These are phyloP conservation scores for Penicillium salamii DNA, from an alignment of 495 filamentous ascomycete species.

Conservation along the genomic window DNA sequence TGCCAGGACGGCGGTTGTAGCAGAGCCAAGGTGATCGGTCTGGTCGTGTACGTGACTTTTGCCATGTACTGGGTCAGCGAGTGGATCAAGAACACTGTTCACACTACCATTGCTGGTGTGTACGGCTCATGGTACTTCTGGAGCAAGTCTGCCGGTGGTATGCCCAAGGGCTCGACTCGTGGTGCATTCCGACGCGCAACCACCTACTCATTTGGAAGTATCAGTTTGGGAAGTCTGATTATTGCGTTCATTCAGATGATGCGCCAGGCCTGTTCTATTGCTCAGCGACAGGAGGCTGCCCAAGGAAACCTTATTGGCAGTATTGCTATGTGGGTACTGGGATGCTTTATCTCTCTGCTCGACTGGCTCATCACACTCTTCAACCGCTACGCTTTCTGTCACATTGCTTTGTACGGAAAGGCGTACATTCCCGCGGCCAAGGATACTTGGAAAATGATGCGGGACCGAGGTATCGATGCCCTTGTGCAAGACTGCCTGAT, in stretches of 20 bases:
- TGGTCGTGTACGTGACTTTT: constrained; percentile 85
- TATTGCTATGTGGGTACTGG: constrained; percentile 67
- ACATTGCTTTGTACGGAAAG: constrained; percentile 91
- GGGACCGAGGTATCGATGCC: constrained; percentile 85
- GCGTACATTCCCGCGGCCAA: constrained; percentile 81
- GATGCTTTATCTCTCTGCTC: constrained; percentile 72
- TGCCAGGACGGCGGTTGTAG: constrained; percentile 74
- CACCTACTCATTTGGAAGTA: constrained; percentile 89
- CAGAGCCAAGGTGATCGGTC: constrained; percentile 71
- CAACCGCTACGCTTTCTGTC: constrained; percentile 81
- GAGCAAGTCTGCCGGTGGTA: constrained; percentile 54
- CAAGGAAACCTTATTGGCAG: constrained; percentile 67
- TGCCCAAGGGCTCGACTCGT: constrained; percentile 72
- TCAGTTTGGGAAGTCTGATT: constrained; percentile 78
- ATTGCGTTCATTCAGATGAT: constrained; percentile 86
- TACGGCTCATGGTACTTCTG: constrained; percentile 95
- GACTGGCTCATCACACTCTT: constrained; percentile 76
- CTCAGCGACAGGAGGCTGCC: constrained; percentile 58
- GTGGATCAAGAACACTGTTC: constrained; percentile 88
- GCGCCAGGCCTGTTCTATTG: constrained; percentile 71
- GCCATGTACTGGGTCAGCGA: constrained; percentile 91
- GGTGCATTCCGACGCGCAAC: constrained; percentile 69
- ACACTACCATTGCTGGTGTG: constrained; percentile 81
- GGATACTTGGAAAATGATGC: constrained; percentile 87
- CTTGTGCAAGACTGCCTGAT: constrained; percentile 89